Evolutionary conservation across 129 eudicot genomes (phyloP).

Genomic region (carrot (Daucus carota)): DNA sequence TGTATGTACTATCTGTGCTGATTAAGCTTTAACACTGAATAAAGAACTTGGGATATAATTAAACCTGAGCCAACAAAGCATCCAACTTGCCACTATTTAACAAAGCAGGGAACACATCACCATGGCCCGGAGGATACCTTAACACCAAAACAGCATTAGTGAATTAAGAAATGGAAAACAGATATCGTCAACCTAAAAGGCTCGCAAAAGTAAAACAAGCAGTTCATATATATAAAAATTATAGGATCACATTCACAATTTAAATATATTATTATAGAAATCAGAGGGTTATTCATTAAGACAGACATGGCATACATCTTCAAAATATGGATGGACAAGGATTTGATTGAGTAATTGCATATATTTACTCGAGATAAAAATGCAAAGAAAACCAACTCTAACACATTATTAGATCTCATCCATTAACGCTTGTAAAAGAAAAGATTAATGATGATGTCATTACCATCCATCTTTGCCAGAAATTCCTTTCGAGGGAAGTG

Average conservation of each 20-base stretch:
- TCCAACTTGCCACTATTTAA: constrained; percentile 95
- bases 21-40: background rate
- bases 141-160: constrained; percentile 13
- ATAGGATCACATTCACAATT: background rate
- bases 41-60: background rate
- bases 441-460: background rate
- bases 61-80: constrained; percentile 68
- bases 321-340: background rate
- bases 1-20: constrained; percentile 14
- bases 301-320: background rate
- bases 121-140: constrained; percentile 99
- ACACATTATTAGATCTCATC: background rate
- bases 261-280: background rate
- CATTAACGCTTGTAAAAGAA: too few relatives aligned
- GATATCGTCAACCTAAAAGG: too few relatives aligned
- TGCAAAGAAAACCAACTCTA: background rate
- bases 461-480: constrained; percentile 94
- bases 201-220: background rate
- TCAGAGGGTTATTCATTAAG: background rate
- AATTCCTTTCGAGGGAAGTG: constrained; percentile 74
- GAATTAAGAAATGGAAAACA: background rate
- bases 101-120: constrained; percentile 88
- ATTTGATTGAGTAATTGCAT: background rate
- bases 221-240: too few relatives aligned
- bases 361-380: background rate